Percentiles rank a stretch among this genome's conserved stretches.
phyloP scores from a whole-genome alignment of 495 filamentous ascomycete species.

The Massariosphaeria phaeospora region DNA sequence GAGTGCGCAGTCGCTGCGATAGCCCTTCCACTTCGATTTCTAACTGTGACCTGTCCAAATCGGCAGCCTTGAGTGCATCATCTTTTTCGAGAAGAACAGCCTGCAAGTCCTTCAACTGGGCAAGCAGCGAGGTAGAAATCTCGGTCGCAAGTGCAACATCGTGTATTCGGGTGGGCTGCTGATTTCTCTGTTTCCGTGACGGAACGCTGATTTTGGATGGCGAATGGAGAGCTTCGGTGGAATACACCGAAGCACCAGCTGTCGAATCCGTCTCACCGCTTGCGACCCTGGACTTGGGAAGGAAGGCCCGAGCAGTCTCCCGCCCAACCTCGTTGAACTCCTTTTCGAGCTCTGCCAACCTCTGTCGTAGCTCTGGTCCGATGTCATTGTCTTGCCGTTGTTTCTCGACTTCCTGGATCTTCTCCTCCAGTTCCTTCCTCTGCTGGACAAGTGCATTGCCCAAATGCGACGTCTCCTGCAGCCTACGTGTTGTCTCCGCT shows the following conservation, averaged over 20 bases:
- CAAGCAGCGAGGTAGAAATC: slow-evolving; percentile 83
- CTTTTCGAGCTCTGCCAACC: slow-evolving; percentile 78
- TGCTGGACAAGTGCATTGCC: slow-evolving; percentile 83
- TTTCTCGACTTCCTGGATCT: slow-evolving; percentile 77
- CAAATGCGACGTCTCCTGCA: slow-evolving; percentile 84
- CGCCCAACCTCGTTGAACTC: slow-evolving; percentile 93
- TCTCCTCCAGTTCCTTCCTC: slow-evolving; percentile 70
- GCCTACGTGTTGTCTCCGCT: slow-evolving; percentile 79
- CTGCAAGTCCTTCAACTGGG: slow-evolving; percentile 85
- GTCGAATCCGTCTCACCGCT: slow-evolving; percentile 43
- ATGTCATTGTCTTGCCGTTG: slow-evolving; percentile 73
- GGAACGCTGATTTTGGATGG: slow-evolving; percentile 87
- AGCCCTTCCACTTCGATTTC: slow-evolving; percentile 78
- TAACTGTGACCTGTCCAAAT: slow-evolving; percentile 67
- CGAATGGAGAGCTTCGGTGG: slow-evolving; percentile 76
- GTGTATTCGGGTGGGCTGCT: slow-evolving; percentile 75
- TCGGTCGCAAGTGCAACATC: slow-evolving; percentile 96
- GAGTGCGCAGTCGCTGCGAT: slow-evolving; percentile 65
- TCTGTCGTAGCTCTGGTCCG: slow-evolving; percentile 74
- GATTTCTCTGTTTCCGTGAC: slow-evolving; percentile 80
- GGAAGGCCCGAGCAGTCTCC: slow-evolving; percentile 81
- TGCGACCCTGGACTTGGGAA: slow-evolving; percentile 74
- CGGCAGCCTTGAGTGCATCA: slow-evolving; percentile 69
- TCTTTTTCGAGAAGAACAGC: slow-evolving; percentile 77
- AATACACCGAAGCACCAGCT: slow-evolving; percentile 71